Conservation (phyloP, 2,329 filamentous ascomycete genomes). For the Sordariomycetes sp. region DNA sequence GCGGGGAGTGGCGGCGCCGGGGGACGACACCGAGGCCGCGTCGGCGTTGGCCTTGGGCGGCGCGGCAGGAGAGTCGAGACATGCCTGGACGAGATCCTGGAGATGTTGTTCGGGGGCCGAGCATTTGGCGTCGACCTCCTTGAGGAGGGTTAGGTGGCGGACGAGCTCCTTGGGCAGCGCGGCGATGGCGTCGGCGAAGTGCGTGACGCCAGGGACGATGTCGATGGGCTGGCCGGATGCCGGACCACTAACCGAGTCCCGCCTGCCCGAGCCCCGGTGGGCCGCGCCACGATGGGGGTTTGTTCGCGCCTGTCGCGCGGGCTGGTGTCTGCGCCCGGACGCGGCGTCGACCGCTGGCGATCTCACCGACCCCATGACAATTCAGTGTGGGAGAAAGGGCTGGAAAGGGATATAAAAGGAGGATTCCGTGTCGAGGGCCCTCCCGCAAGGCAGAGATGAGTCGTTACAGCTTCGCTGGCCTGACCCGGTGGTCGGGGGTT, state of each 20-base stretch:
- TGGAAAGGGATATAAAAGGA: background rate
- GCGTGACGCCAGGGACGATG: constrained; percentile 55
- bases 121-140: constrained; percentile 96
- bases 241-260: constrained; percentile 32
- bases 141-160: constrained; percentile 87
- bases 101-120: constrained; percentile 79
- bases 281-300: constrained; percentile 44
- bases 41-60: constrained; percentile 33
- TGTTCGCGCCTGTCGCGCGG: constrained; percentile 53
- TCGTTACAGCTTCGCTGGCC: background rate
- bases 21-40: constrained; percentile 3
- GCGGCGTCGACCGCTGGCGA: constrained; percentile 27
- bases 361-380: constrained; percentile 46
- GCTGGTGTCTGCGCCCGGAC: constrained; percentile 50
- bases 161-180: constrained; percentile 92
- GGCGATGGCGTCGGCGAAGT: constrained; percentile 85
- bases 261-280: constrained; percentile 28
- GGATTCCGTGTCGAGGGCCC: background rate
- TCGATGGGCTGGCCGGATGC: constrained; percentile 50
- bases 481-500: background rate
- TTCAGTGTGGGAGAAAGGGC: background rate
- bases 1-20: constrained; percentile 15
- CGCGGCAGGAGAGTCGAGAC: constrained; percentile 40
- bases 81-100: constrained; percentile 60
- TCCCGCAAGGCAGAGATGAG: background rate